Evolutionary conservation across 176 grass and related monocot species (phyloP), one percentile per base, ranked within the genome.

Genomic region (Oryza brachyantha): DNA sequence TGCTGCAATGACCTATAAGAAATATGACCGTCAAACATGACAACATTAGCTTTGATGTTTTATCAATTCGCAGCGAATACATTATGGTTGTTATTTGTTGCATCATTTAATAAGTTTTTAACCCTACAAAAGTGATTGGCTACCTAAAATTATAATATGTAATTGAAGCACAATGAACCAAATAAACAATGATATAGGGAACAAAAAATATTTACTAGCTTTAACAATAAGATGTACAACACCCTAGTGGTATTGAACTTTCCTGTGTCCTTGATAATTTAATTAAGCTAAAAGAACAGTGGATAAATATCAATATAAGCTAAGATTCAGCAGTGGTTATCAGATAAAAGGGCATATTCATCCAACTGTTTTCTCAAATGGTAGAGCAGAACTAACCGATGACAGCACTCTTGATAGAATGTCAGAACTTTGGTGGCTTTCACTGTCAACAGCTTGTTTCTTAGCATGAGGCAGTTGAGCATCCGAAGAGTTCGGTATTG

Each of bases 1-100:
- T 62, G 87, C 81, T 13, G 92, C 95, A 74, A 98, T 90, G 78
- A 98, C 75, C 95, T 98, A 84, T 48, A 86, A 83, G 55, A 76
- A 77, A 83, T 64, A 66, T 35, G 69, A 24, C 12, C 72, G 63
- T 86, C 7, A 76, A 66, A 74, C 68, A 83, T 75, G 41, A 55
- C 41, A 75, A 50, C 11, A 52, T 7, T 37, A 66, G 55, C 9
- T 28, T 7, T 3, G 17, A 62, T 61, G 66, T 31, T 72, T 38
- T 17, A 43, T 37, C 55, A 69, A 60, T 17, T n/a, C 41, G 14
- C 65, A 64, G 5, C 27, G 13, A 57, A 37, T 24, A 41, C 29
- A 45, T 4, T 13, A 77, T n/a, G 1, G 50, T n/a, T 21, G 16
- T 54, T 54, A 54, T 7, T 48, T 55, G 50, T 55, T 55, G 52